Conservation (phyloP, 78 protist species). For the Dictyostelium intermedium region DNA sequence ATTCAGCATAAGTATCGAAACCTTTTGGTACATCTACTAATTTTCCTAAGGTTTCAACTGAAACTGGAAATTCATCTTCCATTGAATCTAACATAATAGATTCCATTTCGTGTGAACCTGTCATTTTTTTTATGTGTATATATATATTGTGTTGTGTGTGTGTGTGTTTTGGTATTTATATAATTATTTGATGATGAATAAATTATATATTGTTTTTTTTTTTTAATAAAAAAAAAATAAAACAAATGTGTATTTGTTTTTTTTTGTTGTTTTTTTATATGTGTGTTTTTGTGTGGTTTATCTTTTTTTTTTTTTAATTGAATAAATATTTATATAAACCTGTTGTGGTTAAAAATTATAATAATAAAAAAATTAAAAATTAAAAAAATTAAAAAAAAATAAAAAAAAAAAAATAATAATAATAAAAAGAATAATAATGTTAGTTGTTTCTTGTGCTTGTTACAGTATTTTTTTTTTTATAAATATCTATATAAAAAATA, state of each 20-base stretch:
- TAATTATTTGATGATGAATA: not conserved
- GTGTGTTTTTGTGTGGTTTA: not conserved
- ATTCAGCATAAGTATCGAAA: slow-evolving; percentile 18
- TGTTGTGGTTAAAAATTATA: not conserved
- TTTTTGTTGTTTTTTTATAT: not conserved
- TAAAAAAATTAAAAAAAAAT: not conserved
- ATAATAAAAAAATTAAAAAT: not conserved
- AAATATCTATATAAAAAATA: not conserved
- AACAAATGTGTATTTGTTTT: not conserved
- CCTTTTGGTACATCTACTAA: slow-evolving; percentile 75
- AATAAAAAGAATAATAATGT: not conserved
- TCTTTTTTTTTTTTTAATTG: not conserved
- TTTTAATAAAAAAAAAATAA: not conserved
- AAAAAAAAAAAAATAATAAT: not conserved
- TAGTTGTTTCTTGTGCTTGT: not conserved
- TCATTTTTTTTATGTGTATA: not conserved
- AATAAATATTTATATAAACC: not conserved
- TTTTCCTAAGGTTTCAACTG: slow-evolving; percentile 23
- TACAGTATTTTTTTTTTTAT: not conserved
- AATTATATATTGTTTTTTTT: not conserved
- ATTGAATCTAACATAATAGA: slow-evolving; percentile 38
- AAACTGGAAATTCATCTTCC: slow-evolving; percentile 36
- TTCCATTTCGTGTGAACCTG: slow-evolving; percentile 8
- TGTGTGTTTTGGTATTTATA: not conserved
- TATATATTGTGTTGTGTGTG: not conserved